Evolutionary conservation across 2,329 filamentous ascomycete genomes (phyloP).

Genomic region (Xylaria sp.): DNA sequence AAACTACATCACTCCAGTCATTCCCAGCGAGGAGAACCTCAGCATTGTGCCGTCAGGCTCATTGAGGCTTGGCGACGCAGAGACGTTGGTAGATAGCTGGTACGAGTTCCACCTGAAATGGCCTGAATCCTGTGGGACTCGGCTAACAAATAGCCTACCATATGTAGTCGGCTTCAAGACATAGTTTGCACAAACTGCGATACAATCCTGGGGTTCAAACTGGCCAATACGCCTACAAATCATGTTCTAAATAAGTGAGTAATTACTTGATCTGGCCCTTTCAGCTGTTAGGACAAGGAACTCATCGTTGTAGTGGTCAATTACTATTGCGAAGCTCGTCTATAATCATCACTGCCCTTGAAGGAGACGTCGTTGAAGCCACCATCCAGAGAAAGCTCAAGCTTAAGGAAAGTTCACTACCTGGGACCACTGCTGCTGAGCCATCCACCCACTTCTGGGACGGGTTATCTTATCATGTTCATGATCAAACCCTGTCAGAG

Average conservation of each 20-base stretch:
- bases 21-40: conserved; percentile 29
- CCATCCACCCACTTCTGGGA: conserved; percentile 3
- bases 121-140: not conserved
- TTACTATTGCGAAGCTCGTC: conserved; percentile 39
- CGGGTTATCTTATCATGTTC: not conserved
- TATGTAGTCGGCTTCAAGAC: conserved; percentile 40
- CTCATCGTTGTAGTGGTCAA: conserved; percentile 38
- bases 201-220: conserved; percentile 40
- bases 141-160: not conserved
- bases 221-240: conserved; percentile 38
- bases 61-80: conserved; percentile 35
- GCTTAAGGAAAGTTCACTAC: conserved; percentile 31
- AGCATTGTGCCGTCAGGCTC: conserved; percentile 30
- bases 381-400: conserved; percentile 39
- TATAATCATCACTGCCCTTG: conserved; percentile 29
- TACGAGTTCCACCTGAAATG: conserved; percentile 23
- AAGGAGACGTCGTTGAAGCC: conserved; percentile 30
- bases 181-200: conserved; percentile 40
- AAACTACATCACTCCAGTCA: conserved; percentile 43
- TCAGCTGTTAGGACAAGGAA: not conserved
- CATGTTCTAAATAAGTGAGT: conserved; percentile 44
- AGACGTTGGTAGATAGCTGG: conserved; percentile 43
- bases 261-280: not conserved
- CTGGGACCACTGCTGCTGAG: conserved; percentile 1
- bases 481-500: conserved; percentile 8